These are phyloP conservation scores for Akanthomyces muscarius DNA, from an alignment of 2,329 filamentous ascomycete genomes.

Conservation along the genomic window DNA sequence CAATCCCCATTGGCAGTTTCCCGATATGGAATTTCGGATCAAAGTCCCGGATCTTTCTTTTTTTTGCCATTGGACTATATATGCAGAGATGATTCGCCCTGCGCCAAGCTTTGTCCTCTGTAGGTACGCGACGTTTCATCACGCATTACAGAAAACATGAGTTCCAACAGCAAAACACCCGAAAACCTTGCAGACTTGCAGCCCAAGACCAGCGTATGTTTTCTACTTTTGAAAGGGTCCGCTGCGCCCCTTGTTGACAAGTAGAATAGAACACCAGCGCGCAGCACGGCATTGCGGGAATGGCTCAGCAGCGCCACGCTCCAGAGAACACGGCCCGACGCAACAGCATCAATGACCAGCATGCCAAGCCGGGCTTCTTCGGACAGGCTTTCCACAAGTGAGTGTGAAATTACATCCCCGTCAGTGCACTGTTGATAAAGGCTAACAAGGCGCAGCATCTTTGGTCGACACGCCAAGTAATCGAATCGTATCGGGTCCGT, in stretches of 20 bases:
- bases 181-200: background rate
- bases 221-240: background rate
- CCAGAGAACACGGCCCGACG: background rate
- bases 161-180: background rate
- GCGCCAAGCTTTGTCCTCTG: background rate
- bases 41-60: background rate
- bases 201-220: background rate
- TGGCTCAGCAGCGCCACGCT: conserved; percentile 4
- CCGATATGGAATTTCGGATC: background rate
- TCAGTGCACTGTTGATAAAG: background rate
- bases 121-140: background rate
- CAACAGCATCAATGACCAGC: conserved; percentile 3
- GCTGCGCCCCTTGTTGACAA: background rate
- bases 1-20: background rate
- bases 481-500: background rate
- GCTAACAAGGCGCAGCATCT: background rate
- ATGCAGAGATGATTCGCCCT: background rate
- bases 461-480: conserved; percentile 10
- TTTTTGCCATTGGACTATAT: background rate
- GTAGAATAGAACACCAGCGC: background rate
- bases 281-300: background rate
- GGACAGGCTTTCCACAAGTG: conserved; percentile 7
- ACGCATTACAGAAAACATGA: background rate
- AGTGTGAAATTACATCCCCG: background rate
- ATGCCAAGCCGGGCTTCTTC: background rate